These are phyloP conservation scores for Mesembryanthemum crystallinum DNA, from an alignment of 148 eudicot species.

Conservation along the genomic window DNA sequence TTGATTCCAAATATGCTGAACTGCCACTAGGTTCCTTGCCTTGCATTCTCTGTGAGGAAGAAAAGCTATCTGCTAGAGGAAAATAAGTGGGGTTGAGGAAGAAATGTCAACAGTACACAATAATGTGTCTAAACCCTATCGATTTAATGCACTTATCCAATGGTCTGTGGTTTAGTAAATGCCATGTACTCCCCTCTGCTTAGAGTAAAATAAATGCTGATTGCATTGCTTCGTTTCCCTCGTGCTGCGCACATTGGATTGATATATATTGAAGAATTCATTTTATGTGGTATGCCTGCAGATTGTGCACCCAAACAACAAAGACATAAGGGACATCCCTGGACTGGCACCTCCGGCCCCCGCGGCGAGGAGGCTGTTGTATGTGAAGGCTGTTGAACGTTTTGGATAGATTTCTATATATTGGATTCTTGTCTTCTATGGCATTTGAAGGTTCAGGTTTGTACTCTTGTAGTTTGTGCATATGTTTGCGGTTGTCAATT, in stretches of 20 bases:
- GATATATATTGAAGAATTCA: background rate
- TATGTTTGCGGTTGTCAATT: slow-evolving; percentile 20
- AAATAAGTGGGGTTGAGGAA: background rate
- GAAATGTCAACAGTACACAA: no score
- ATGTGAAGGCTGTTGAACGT: slow-evolving; percentile 35
- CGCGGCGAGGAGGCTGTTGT: slow-evolving; percentile 62
- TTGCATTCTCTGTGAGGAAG: background rate
- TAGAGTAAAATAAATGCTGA: background rate
- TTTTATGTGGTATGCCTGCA: slow-evolving; percentile 11
- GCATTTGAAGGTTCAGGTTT: slow-evolving; percentile 13
- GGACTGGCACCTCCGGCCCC: slow-evolving; percentile 98
- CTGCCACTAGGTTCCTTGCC: background rate
- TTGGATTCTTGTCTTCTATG: slow-evolving; percentile 8
- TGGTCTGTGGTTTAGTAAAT: no score
- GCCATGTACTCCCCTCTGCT: no score
- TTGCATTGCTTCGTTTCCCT: background rate
- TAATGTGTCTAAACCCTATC: no score
- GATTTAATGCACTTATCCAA: no score
- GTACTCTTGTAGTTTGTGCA: slow-evolving; percentile 25
- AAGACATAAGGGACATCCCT: slow-evolving; percentile 81
- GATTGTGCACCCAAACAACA: slow-evolving; percentile 89
- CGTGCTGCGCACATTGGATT: background rate
- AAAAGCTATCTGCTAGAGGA: background rate
- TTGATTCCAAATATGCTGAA: background rate
- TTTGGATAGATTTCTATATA: slow-evolving; percentile 20